A percentile compares a stretch with the other conserved stretches of the same genome.
phyloP scores from a whole-genome alignment of 148 eudicot species.

The Suaeda aralocaspica region DNA sequence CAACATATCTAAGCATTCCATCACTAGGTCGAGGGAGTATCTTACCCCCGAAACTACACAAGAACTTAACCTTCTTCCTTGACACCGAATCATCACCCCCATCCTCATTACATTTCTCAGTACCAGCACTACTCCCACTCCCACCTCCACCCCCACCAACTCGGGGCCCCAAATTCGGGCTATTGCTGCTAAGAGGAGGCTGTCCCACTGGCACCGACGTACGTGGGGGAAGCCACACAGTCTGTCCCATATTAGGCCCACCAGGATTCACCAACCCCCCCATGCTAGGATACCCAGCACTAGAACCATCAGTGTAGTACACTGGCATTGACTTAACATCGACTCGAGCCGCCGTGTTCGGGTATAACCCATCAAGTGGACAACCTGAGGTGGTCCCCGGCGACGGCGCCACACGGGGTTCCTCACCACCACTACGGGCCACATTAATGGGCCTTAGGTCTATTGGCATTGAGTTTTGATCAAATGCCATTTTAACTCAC shows the following conservation, averaged over 20 bases:
- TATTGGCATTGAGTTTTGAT: constrained; percentile 58
- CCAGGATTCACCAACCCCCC: constrained; percentile 41
- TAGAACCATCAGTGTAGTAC: constrained; percentile 42
- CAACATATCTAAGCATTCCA: constrained; percentile 83
- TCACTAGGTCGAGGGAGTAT: constrained; percentile 86
- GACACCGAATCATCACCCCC: constrained; percentile 60
- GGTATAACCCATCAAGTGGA: constrained; percentile 36
- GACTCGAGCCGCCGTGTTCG: constrained; percentile 23
- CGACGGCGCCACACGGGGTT: constrained; percentile 42
- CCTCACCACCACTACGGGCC: constrained; percentile 45
- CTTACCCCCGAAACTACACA: constrained; percentile 94
- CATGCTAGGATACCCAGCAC: constrained; percentile 45
- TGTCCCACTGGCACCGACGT: constrained; percentile 35
- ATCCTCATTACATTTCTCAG: constrained; percentile 55
- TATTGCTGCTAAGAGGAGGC: constrained; percentile 22
- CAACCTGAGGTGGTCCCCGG: constrained; percentile 42
- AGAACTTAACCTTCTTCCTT: constrained; percentile 69
- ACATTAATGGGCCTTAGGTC: constrained; percentile 58
- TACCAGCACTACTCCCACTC: constrained; percentile 19
- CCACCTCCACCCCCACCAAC: constrained; percentile 29
- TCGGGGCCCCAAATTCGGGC: constrained; percentile 32
- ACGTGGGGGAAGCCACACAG: constrained; percentile 46
- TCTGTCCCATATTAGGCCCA: constrained; percentile 16
- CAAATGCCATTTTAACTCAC: constrained; percentile 47
- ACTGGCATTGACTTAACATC: constrained; percentile 37